phyloP scores from a whole-genome alignment of 768 basidiomycete species.

The Leccinum imitatum region DNA sequence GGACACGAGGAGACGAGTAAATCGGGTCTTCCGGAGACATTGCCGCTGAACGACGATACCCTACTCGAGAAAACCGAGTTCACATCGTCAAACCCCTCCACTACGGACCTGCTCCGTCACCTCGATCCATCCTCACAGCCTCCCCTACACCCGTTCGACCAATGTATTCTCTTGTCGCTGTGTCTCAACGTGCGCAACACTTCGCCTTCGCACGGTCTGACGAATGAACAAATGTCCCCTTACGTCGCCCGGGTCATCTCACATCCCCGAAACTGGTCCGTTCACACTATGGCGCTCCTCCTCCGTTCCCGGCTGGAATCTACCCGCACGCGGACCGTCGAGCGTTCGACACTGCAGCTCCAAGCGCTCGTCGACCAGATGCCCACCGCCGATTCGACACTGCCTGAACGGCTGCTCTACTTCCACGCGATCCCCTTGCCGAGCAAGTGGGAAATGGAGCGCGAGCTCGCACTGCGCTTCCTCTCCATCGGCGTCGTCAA shows the following conservation, averaged over 20 bases:
- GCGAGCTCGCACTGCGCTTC: slow-evolving; percentile 83
- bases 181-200: slow-evolving; percentile 90
- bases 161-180: slow-evolving; percentile 86
- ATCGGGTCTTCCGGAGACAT: slow-evolving; percentile 64
- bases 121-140: slow-evolving; percentile 85
- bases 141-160: slow-evolving; percentile 87
- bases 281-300: slow-evolving; percentile 95
- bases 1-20: slow-evolving; percentile 1
- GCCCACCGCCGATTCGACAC: slow-evolving; percentile 78
- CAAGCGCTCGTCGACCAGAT: slow-evolving; percentile 97
- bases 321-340: slow-evolving; percentile 85
- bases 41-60: slow-evolving; percentile 92
- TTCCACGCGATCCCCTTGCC: slow-evolving; percentile 83
- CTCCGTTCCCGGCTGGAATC: slow-evolving; percentile 91
- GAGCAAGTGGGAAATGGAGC: slow-evolving; percentile 91
- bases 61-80: slow-evolving; percentile 92
- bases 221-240: slow-evolving; percentile 87
- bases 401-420: slow-evolving; percentile 74
- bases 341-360: slow-evolving; percentile 88
- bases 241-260: slow-evolving; percentile 88
- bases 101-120: slow-evolving; percentile 54
- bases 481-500: slow-evolving; percentile 83
- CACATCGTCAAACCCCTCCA: slow-evolving; percentile 64
- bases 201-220: slow-evolving; percentile 87
- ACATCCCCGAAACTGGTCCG: slow-evolving; percentile 92